Base-by-base conservation (phyloP, 345 rosid species). In the Salix dunnii region DNA sequence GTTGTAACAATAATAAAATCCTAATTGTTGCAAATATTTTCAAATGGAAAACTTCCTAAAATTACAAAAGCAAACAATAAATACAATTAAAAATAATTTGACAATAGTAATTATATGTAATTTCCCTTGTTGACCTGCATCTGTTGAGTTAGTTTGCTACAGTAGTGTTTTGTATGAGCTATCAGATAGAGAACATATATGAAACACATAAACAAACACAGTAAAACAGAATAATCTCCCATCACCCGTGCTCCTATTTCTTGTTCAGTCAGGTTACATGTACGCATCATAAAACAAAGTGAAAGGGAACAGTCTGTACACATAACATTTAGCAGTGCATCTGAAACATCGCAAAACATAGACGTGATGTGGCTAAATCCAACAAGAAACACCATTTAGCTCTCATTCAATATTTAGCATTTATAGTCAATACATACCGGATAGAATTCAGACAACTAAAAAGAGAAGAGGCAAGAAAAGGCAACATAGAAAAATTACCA, bases 401-500 rank as follows among this genome's bases (percentile, higher is more conserved):
- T 55, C 62, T 2, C 13, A 55, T 55, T 55, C 28, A n/a, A 16
- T 12, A 23, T 17, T 33, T 17, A 18, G 12, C n/a, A 66, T 66
- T 66, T 66, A 65, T 31, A 18, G 40, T 33, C n/a, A 16, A 33
- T 66, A 30, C 27, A 33, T 20, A 35, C 40, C 2, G 35, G 20
- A 28, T 67, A 74, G n/a, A 74, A 6, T 18, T 55, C 38, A 30
- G n/a, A 30, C 27, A 66, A 64, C 27, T 49, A 20, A 53, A 42
- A 21, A 69, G 40, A 25, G 23, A 49, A n/a, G 51, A 58, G 31
- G 46, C 68, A 33, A n/a, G 35, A 68, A 7, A 33, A 71, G 64
- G 6, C 55, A 65, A 53, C 21, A 18, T 1, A 61, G 10, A 25
- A 63, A 28, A 48, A 53, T 66, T 49, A 77, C 83, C 79, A 72